These are phyloP conservation scores for Coemansia reversa DNA, from an alignment of 192 early-diverging fungal species.

Conservation along the genomic window DNA sequence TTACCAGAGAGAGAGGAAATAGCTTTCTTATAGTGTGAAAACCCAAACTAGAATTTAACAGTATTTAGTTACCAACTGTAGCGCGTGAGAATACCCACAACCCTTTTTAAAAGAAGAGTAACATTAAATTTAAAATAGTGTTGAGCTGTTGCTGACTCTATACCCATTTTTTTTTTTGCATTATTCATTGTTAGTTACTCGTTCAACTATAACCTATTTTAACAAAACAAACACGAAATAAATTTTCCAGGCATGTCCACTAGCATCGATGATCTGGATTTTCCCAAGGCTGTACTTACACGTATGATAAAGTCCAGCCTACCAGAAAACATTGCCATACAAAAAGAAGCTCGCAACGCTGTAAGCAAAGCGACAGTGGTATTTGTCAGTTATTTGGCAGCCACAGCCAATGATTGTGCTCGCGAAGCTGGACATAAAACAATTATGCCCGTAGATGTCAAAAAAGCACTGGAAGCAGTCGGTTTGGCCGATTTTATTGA, in stretches of 20 bases:
- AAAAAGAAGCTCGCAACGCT: slow-evolving; percentile 42
- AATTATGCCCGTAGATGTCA: slow-evolving; percentile 40
- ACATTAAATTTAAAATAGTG: neutral
- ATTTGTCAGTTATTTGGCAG: slow-evolving; percentile 51
- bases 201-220: neutral
- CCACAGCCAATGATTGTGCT: slow-evolving; percentile 48
- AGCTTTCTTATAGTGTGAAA: no score
- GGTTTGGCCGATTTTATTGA: slow-evolving; percentile 44
- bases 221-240: neutral
- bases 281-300: slow-evolving; percentile 44
- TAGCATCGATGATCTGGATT: slow-evolving; percentile 41
- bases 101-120: neutral
- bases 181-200: neutral
- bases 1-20: no score
- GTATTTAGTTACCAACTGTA: neutral
- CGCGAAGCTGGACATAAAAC: slow-evolving; percentile 44
- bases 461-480: slow-evolving; percentile 43
- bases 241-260: slow-evolving; percentile 8
- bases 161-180: no score
- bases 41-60: no score
- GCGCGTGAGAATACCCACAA: neutral
- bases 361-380: slow-evolving; percentile 34
- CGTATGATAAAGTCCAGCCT: slow-evolving; percentile 39
- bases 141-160: neutral
- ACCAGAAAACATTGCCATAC: slow-evolving; percentile 44